phyloP scores from a whole-genome alignment of 495 filamentous ascomycete species.

The Lasiosphaeriaceae sp. region DNA sequence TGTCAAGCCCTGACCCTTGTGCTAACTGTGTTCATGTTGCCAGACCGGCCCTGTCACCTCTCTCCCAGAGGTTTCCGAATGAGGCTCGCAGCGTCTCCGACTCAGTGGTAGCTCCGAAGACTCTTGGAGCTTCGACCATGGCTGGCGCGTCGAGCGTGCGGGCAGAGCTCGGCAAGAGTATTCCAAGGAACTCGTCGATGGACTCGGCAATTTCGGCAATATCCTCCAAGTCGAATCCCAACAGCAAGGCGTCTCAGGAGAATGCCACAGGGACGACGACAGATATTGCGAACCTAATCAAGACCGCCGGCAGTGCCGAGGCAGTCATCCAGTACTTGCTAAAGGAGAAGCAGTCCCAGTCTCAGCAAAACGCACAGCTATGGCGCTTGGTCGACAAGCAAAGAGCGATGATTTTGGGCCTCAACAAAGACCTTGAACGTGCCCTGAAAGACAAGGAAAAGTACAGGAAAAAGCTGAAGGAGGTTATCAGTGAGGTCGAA shows the following conservation, averaged over 20 bases:
- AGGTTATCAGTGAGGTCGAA: slow-evolving; percentile 45
- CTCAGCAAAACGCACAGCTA: slow-evolving; percentile 85
- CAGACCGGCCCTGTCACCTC: slow-evolving; percentile 30
- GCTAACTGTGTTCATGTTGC: slow-evolving; percentile 21
- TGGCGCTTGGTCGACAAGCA: slow-evolving; percentile 98
- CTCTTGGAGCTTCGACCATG: slow-evolving; percentile 35
- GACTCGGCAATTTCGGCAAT: slow-evolving; percentile 89
- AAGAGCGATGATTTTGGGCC: slow-evolving; percentile 82
- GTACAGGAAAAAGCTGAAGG: slow-evolving; percentile 87
- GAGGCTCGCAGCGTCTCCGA: slow-evolving; percentile 37
- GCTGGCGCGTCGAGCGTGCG: slow-evolving; percentile 25
- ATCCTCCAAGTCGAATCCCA: slow-evolving; percentile 62
- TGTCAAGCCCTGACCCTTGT: slow-evolving; percentile 8
- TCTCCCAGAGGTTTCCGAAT: slow-evolving; percentile 36
- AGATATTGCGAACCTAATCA: slow-evolving; percentile 70
- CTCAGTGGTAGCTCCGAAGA: slow-evolving; percentile 31
- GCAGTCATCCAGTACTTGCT: slow-evolving; percentile 82
- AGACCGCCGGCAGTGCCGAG: slow-evolving; percentile 84
- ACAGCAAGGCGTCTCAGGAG: slow-evolving; percentile 58
- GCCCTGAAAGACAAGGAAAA: slow-evolving; percentile 92
- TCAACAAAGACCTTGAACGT: slow-evolving; percentile 92
- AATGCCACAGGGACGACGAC: slow-evolving; percentile 38
- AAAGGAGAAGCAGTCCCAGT: slow-evolving; percentile 83
- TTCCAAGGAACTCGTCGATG: slow-evolving; percentile 83
- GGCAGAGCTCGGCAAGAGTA: slow-evolving; percentile 25